phyloP scores from a whole-genome alignment of 2,329 filamentous ascomycete genomes.

The Teratosphaeria zuluensis region DNA sequence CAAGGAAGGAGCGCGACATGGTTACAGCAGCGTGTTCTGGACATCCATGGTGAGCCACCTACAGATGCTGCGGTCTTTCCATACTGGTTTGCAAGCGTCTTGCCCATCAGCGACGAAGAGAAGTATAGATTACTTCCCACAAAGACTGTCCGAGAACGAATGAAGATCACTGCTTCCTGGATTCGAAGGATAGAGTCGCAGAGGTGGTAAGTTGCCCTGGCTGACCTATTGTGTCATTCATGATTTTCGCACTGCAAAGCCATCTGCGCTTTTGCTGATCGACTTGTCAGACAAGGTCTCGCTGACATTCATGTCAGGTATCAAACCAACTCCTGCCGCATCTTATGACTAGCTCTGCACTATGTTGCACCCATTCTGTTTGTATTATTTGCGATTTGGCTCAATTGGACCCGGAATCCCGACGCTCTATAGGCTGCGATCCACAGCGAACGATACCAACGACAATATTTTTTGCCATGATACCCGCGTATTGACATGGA shows the following conservation, averaged over 20 bases:
- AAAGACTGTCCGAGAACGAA: slow-evolving; percentile 64
- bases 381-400: slow-evolving; percentile 18
- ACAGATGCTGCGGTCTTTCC: slow-evolving; percentile 68
- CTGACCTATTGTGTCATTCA: neutral
- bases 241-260: slow-evolving; percentile 1
- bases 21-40: slow-evolving; percentile 62
- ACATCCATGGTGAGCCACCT: slow-evolving; percentile 68
- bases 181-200: slow-evolving; percentile 61
- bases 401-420: slow-evolving; percentile 10
- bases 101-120: slow-evolving; percentile 67
- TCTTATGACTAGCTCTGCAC: slow-evolving; percentile 30
- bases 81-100: slow-evolving; percentile 80
- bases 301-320: slow-evolving; percentile 22
- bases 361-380: slow-evolving; percentile 21
- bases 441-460: too few relatives aligned
- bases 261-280: slow-evolving; percentile 4
- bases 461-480: neutral
- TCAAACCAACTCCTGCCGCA: slow-evolving; percentile 30
- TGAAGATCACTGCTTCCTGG: slow-evolving; percentile 78
- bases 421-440: neutral
- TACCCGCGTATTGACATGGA: neutral
- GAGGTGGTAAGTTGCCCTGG: slow-evolving; percentile 52
- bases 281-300: slow-evolving; percentile 1
- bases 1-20: slow-evolving; percentile 59
- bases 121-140: slow-evolving; percentile 69